Conservation (phyloP, 495 filamentous ascomycete species). For the Aspergillus steynii region DNA sequence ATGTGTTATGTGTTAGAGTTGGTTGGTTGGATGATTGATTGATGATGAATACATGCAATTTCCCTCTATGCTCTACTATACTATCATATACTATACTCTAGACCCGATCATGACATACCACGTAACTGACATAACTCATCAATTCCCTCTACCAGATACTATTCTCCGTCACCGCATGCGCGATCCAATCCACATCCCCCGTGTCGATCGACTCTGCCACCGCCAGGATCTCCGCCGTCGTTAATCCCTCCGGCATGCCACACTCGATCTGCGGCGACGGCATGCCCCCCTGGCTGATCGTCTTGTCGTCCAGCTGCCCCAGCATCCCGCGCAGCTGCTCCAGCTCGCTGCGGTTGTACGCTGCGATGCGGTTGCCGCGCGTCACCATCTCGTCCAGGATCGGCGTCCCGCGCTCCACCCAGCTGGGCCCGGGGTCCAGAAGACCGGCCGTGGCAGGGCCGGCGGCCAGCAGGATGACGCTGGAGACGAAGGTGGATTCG, state of each 20-base stretch:
- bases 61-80: too few relatives aligned
- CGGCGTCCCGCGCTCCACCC: slow-evolving; percentile 35
- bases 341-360: slow-evolving; percentile 38
- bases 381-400: slow-evolving; percentile 47
- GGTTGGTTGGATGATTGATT: too few relatives aligned
- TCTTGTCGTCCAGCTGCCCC: slow-evolving; percentile 18
- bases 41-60: too few relatives aligned
- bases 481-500: slow-evolving; percentile 42
- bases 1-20: too few relatives aligned
- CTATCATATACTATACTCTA: too few relatives aligned
- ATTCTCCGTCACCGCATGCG: slow-evolving; percentile 40
- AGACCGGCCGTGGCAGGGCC: slow-evolving; percentile 30
- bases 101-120: neutral
- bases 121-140: neutral
- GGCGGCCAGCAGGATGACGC: slow-evolving; percentile 36
- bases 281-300: neutral
- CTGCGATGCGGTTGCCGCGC: slow-evolving; percentile 40
- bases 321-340: slow-evolving; percentile 37
- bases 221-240: slow-evolving; percentile 39
- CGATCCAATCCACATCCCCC: slow-evolving; percentile 42
- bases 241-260: slow-evolving; percentile 21
- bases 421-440: slow-evolving; percentile 29
- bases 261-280: slow-evolving; percentile 4
- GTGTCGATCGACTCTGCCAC: slow-evolving; percentile 41
- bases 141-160: slow-evolving; percentile 30